Percentiles rank a stretch among this genome's conserved stretches.
phyloP scores from a whole-genome alignment of 371 early-diverging fungal genomes.

The Dinochytrium kinnereticum region DNA sequence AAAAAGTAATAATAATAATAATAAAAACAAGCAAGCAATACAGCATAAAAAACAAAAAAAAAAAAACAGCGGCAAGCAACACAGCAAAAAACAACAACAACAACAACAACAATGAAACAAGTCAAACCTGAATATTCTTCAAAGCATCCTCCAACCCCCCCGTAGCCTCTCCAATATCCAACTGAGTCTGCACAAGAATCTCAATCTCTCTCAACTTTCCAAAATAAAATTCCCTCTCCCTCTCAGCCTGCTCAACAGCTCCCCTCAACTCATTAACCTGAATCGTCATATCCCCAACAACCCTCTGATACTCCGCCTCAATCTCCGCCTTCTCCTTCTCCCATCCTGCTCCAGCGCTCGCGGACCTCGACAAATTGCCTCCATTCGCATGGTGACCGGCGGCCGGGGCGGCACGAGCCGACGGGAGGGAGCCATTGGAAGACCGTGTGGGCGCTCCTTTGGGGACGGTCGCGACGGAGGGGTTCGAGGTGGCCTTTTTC shows the following conservation, averaged over 20 bases:
- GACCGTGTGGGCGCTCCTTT: slow-evolving; percentile 23
- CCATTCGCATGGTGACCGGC: neutral
- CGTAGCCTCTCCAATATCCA: slow-evolving; percentile 39
- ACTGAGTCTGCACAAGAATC: slow-evolving; percentile 78
- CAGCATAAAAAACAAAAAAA: neutral
- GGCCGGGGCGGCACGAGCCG: slow-evolving; percentile 21
- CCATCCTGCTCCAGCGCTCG: neutral
- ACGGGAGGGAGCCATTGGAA: neutral
- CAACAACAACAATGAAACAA: too few species aligned
- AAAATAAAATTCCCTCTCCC: slow-evolving; percentile 96
- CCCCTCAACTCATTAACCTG: slow-evolving; percentile 79
- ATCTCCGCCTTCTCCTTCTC: slow-evolving; percentile 38
- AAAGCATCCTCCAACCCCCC: slow-evolving; percentile 35
- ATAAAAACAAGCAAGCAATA: too few species aligned
- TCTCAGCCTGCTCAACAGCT: slow-evolving; percentile 87
- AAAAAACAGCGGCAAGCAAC: neutral
- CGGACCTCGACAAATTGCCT: neutral
- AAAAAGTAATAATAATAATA: too few species aligned
- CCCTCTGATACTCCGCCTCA: slow-evolving; percentile 54
- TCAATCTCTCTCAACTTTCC: slow-evolving; percentile 91
- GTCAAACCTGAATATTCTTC: slow-evolving; percentile 79
- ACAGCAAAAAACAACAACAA: too few species aligned
- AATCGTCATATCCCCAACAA: slow-evolving; percentile 57
- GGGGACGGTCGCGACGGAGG: slow-evolving; percentile 26
- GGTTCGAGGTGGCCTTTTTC: slow-evolving; percentile 27